phyloP scores from a whole-genome alignment of 306 rosid genomes.

The Prosopis cineraria region DNA sequence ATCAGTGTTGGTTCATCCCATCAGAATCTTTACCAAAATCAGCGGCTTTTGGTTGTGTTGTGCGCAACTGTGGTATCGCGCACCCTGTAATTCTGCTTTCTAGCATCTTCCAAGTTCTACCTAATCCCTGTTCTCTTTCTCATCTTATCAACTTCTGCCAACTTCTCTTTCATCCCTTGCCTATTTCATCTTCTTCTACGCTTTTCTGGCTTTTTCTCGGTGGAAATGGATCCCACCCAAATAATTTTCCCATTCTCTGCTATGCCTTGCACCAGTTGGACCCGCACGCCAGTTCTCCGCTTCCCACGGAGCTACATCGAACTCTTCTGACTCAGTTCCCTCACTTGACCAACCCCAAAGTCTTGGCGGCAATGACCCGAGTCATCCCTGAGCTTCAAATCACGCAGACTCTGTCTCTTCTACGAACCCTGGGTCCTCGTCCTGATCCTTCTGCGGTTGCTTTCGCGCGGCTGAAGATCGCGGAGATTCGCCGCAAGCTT shows the following conservation, averaged over 20 bases:
- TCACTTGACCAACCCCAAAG: constrained; percentile 29
- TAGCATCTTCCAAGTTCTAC: background rate
- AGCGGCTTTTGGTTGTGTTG: background rate
- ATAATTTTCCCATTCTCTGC: constrained; percentile 43
- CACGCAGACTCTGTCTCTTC: constrained; percentile 37
- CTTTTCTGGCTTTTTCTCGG: background rate
- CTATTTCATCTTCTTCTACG: background rate
- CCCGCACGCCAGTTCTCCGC: constrained; percentile 30
- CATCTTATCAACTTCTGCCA: background rate
- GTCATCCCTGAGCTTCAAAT: constrained; percentile 30
- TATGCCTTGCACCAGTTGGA: constrained; percentile 33
- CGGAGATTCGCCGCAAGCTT: constrained; percentile 15
- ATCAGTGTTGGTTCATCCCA: background rate
- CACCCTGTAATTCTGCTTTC: background rate
- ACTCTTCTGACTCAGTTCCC: constrained; percentile 40
- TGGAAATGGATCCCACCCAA: constrained; percentile 42
- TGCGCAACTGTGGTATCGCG: background rate
- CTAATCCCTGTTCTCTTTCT: too few relatives aligned
- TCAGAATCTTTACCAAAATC: background rate
- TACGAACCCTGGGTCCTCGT: constrained; percentile 44
- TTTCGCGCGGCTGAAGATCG: background rate
- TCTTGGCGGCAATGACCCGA: constrained; percentile 37
- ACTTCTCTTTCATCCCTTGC: background rate
- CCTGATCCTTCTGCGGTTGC: constrained; percentile 35
- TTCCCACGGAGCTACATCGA: constrained; percentile 19